Base-by-base conservation (phyloP, 2,329 filamentous ascomycete genomes). In the Bipolaris bicolor region DNA sequence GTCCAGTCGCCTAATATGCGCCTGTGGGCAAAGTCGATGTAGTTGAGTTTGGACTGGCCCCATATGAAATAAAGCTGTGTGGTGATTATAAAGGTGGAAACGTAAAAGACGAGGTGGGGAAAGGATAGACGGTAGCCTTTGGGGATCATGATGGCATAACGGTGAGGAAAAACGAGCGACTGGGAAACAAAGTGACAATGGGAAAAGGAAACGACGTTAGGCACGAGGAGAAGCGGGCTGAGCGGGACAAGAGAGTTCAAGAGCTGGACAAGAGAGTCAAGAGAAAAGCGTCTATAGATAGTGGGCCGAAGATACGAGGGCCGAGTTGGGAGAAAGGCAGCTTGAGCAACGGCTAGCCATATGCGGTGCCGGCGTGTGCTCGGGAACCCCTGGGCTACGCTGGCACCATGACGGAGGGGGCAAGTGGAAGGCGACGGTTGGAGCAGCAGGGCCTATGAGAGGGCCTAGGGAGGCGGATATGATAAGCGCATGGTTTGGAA, bases 81-180 rank as follows among this genome's bases (percentile, higher is more conserved):
- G 13, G 63, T 60, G 48, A 74, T 70, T 29, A 74, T 62, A 45
- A 72, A 73, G 18, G 64, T 65, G 52, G 64, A 67, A 48, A 74
- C 62, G 52, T 70, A 73, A 36, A 73, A 70, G 43, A 68, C 46
- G 41, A 74, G 57, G 45, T 71, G 68, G 2, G 62, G 61, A 20
- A 70, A 58, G 36, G 70, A 71, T 44, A 70, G 52, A 37, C 68
- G 66, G 54, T 65, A 65, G 15, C 66, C 67, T 50, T 72, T 72
- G 49, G 56, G 61, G 16, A 73, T 72, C 69, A 72, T 72, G 45
- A 69, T 71, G 58, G 64, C 69, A 73, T 72, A 61, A 68, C 64
- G 64, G 54, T 58, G 40, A 41, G 24, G 22, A 24, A 60, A 20
- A 63, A 61, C 40, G 55, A 62, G 53, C 48, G 62, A 58, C 49